phyloP scores from a whole-genome alignment of 208 protist genomes.

The Trichomonas gallinae region DNA sequence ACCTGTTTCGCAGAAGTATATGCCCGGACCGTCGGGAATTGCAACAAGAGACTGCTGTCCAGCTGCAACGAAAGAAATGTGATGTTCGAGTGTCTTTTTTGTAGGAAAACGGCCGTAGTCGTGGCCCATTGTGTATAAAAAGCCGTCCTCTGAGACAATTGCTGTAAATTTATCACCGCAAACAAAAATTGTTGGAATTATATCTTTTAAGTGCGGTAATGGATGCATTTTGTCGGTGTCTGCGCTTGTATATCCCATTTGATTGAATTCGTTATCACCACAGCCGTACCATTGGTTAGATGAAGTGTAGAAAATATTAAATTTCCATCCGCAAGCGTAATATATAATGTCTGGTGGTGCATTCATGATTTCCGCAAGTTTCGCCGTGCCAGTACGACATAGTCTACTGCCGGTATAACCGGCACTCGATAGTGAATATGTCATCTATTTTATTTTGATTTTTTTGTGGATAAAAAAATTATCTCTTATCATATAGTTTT shows the following conservation, averaged over 20 bases:
- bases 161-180: conserved; percentile 20
- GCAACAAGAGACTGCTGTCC: not conserved
- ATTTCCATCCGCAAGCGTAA: not conserved
- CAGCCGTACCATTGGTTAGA: not conserved
- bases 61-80: not conserved
- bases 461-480: too few relatives aligned
- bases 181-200: not conserved
- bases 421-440: not conserved
- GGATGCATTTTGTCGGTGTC: not conserved
- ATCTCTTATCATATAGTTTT: too few relatives aligned
- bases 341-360: not conserved
- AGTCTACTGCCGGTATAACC: not conserved
- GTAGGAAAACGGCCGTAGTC: not conserved
- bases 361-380: not conserved
- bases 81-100: not conserved
- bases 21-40: not conserved
- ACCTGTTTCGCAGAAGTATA: not conserved
- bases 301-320: not conserved
- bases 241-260: not conserved
- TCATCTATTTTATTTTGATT: not conserved
- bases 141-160: not conserved
- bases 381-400: not conserved
- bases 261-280: not conserved
- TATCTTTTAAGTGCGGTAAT: not conserved
- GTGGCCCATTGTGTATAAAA: not conserved